Evolutionary conservation across 371 early-diverging fungal species (phyloP).

Genomic region (Zopfochytrium polystomum): DNA sequence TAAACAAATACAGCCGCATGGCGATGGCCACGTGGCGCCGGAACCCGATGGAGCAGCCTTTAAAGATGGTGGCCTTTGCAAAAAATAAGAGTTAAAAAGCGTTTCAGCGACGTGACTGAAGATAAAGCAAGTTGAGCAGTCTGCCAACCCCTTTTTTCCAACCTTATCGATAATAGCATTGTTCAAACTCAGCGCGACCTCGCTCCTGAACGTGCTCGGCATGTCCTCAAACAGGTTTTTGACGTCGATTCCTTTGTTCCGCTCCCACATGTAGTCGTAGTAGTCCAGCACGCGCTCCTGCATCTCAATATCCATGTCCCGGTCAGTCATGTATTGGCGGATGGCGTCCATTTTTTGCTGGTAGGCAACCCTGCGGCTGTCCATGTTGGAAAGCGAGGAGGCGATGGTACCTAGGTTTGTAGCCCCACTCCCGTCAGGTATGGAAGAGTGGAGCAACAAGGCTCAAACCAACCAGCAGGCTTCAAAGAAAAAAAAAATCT

Average conservation of each 20-base stretch:
- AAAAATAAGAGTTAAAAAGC: too few relatives aligned
- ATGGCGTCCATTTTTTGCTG: constrained; percentile 51
- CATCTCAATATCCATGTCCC: constrained; percentile 47
- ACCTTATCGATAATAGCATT: constrained; percentile 48
- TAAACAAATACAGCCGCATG: constrained; percentile 48
- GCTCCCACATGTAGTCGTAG: constrained; percentile 53
- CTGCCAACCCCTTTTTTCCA: too few relatives aligned
- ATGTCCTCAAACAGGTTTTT: constrained; percentile 47
- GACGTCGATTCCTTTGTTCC: constrained; percentile 51
- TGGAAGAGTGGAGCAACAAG: too few relatives aligned
- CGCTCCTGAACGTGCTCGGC: constrained; percentile 47
- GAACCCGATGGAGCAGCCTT: constrained; percentile 45
- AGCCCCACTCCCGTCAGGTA: too few relatives aligned
- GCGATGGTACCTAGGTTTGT: constrained; percentile 49
- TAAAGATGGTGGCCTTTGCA: constrained; percentile 39
- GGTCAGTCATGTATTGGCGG: constrained; percentile 47
- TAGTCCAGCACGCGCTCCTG: constrained; percentile 47
- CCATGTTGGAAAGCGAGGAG: constrained; percentile 52
- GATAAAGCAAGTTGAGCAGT: too few relatives aligned
- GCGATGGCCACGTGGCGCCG: constrained; percentile 41
- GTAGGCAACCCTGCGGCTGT: constrained; percentile 48
- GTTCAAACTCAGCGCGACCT: constrained; percentile 49
- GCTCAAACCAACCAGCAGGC: background rate
- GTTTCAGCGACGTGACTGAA: too few relatives aligned
- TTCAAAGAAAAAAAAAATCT: background rate